These are phyloP conservation scores for Fusarium compactum DNA, from an alignment of 2,329 filamentous ascomycete genomes.

Conservation along the genomic window DNA sequence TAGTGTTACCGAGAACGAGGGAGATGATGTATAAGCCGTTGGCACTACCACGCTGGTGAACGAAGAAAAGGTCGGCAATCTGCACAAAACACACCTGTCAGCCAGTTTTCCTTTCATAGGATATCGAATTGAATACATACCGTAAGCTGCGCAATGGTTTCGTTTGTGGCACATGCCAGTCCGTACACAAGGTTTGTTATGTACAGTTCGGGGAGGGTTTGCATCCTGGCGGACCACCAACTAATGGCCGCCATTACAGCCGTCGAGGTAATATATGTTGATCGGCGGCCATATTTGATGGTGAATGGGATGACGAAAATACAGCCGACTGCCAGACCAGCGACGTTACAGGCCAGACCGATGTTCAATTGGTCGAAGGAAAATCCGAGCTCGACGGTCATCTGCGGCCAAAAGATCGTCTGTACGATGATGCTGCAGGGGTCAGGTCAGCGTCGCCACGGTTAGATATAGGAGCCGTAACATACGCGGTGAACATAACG, in stretches of 20 bases:
- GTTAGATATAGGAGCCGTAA: no score
- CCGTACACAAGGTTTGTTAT: slow-evolving; percentile 48
- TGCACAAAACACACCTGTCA: neutral
- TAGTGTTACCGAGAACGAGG: slow-evolving; percentile 47
- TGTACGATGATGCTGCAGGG: slow-evolving; percentile 20
- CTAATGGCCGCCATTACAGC: slow-evolving; percentile 18
- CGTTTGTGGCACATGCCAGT: slow-evolving; percentile 53
- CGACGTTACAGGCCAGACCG: slow-evolving; percentile 43
- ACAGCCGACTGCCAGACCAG: slow-evolving; percentile 49
- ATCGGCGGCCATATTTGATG: slow-evolving; percentile 49
- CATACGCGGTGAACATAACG: slow-evolving; percentile 40
- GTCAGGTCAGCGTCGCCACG: no score
- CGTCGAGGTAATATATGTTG: slow-evolving; percentile 44
- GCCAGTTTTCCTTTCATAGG: no score
- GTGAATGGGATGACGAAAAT: slow-evolving; percentile 50
- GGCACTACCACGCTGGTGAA: slow-evolving; percentile 49
- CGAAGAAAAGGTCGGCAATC: slow-evolving; percentile 52
- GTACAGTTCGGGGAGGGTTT: slow-evolving; percentile 38
- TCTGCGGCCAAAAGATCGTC: slow-evolving; percentile 48
- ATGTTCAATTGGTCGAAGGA: slow-evolving; percentile 43
- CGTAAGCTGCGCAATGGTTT: slow-evolving; percentile 55
- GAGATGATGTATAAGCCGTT: slow-evolving; percentile 50
- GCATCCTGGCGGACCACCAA: slow-evolving; percentile 24
- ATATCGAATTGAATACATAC: slow-evolving; percentile 13
- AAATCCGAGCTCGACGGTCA: slow-evolving; percentile 45